These are phyloP conservation scores for Boletus speciosus DNA, from an alignment of 768 basidiomycete species.

Conservation along the genomic window DNA sequence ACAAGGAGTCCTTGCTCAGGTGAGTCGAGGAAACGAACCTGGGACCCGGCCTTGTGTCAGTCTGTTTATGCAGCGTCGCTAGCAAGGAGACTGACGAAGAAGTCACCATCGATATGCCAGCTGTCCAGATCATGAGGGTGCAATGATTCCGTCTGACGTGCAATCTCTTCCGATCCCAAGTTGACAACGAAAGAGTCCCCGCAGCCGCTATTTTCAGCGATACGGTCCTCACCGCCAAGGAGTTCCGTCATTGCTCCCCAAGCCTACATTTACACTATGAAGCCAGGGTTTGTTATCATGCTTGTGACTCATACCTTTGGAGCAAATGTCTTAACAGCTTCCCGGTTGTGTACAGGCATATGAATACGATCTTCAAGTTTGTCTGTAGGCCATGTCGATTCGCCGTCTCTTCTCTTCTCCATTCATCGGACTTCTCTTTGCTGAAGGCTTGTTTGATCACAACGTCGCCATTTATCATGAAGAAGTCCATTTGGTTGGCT, in stretches of 20 bases:
- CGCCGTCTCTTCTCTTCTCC: conserved; percentile 46
- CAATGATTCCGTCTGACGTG: not conserved
- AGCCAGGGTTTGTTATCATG: not conserved
- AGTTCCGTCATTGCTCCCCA: conserved; percentile 3
- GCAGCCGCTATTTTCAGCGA: conserved; percentile 2
- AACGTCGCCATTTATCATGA: conserved; percentile 55
- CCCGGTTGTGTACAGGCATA: conserved; percentile 47
- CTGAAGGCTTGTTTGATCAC: conserved; percentile 53
- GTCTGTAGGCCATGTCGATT: conserved; percentile 46
- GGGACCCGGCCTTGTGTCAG: not conserved
- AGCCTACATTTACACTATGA: not conserved
- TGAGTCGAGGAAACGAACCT: conserved; percentile 13
- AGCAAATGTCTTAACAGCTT: conserved; percentile 46
- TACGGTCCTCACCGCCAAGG: conserved; percentile 5
- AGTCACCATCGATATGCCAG: conserved; percentile 4
- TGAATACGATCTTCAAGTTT: conserved; percentile 42
- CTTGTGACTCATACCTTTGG: conserved; percentile 39
- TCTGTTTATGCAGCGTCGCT: not conserved
- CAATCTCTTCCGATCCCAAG: conserved; percentile 6
- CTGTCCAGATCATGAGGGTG: conserved; percentile 1
- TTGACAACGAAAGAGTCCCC: conserved; percentile 8
- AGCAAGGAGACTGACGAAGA: not conserved
- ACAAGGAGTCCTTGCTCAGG: conserved; percentile 2
- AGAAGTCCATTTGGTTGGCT: conserved; percentile 46
- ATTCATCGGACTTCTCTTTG: conserved; percentile 44